Evolutionary conservation across 2,329 filamentous ascomycete genomes (phyloP).

Genomic region (Penicillium frequentans): DNA sequence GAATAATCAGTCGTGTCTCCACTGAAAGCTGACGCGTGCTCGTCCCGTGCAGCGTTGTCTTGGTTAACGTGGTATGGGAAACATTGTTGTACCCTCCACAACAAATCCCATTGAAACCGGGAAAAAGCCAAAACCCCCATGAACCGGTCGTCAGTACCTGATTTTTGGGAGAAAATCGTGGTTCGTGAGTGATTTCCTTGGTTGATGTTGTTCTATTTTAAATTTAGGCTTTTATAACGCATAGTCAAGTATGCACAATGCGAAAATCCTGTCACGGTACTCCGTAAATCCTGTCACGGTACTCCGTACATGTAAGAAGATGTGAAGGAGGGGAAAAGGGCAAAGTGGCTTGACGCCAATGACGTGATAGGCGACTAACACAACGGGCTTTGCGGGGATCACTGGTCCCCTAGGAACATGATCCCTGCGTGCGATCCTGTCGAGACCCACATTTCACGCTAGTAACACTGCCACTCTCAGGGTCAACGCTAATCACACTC

Average conservation of each 20-base stretch:
- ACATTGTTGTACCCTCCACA: neutral
- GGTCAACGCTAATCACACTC: conserved; percentile 29
- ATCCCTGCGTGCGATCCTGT: conserved; percentile 37
- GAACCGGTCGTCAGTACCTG: neutral
- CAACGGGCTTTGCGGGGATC: neutral
- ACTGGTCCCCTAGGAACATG: conserved; percentile 6
- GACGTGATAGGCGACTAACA: conserved; percentile 12
- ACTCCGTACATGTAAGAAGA: neutral
- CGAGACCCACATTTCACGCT: conserved; percentile 20
- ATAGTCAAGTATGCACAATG: neutral
- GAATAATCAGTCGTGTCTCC: conserved; percentile 3
- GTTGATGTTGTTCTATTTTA: neutral
- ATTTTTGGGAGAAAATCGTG: neutral
- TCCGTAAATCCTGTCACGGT: too few relatives aligned
- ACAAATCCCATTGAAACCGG: neutral
- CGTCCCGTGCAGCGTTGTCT: conserved; percentile 19
- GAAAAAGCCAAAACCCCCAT: neutral
- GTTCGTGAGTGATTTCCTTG: neutral
- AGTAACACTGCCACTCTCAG: conserved; percentile 32
- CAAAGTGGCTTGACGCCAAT: conserved; percentile 5
- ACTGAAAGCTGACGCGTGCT: conserved; percentile 38
- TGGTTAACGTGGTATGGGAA: conserved; percentile 19
- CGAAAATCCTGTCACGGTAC: neutral
- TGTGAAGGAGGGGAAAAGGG: neutral
- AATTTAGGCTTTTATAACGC: neutral